Percentiles rank a stretch among this genome's conserved stretches.
Conservation (phyloP, 129 eudicot species). For the Smallanthus sonchifolius region DNA sequence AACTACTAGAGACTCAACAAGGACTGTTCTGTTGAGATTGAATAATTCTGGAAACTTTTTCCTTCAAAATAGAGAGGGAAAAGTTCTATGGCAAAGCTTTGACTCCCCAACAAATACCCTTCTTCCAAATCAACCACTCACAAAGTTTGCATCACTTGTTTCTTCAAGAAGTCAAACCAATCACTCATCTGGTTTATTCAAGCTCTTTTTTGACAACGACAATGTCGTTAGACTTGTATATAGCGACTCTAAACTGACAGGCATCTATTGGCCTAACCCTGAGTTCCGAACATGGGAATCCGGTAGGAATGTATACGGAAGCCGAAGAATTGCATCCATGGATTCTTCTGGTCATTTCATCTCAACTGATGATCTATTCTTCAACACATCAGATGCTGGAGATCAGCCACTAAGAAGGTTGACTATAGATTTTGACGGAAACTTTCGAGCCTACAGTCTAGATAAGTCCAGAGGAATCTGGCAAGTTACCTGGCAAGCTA, state of each 20-base stretch:
- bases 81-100: not conserved
- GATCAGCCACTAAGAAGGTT: conserved; percentile 30
- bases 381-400: conserved; percentile 31
- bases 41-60: not conserved
- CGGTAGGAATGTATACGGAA: not conserved
- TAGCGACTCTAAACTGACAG: not conserved
- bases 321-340: not conserved
- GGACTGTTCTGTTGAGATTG: not conserved
- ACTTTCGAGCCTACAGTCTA: conserved; percentile 33
- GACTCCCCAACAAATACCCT: not conserved
- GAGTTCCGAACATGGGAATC: not conserved
- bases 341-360: conserved; percentile 31
- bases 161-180: not conserved
- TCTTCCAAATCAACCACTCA: not conserved
- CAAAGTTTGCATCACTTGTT: not conserved
- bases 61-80: not conserved
- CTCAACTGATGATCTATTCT: conserved; percentile 29
- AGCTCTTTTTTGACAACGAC: not conserved
- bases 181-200: not conserved
- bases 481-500: conserved; percentile 37
- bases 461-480: conserved; percentile 19
- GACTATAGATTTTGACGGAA: conserved; percentile 33
- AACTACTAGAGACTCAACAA: not conserved
- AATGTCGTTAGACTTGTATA: not conserved
- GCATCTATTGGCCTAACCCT: conserved; percentile 1